Evolutionary conservation across 208 protist genomes (phyloP), one percentile per base, ranked within the genome.

Genomic region (Eutreptiella sp.): DNA sequence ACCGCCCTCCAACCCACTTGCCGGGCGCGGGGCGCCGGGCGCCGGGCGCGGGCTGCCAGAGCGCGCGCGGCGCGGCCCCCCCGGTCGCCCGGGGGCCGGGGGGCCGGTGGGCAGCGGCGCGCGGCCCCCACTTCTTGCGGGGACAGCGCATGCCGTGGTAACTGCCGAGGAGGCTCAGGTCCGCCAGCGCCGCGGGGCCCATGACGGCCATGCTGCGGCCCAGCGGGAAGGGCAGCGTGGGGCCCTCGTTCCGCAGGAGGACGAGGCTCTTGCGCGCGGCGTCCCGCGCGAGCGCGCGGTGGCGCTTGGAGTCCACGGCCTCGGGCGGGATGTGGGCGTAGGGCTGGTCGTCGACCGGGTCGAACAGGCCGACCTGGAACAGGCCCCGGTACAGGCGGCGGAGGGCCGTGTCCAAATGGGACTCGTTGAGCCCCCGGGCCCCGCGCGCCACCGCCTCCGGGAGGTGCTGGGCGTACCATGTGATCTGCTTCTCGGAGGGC

Each of bases 91-190:
- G n/a, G n/a, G n/a, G n/a, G n/a, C n/a, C n/a, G n/a, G n/a, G n/a
- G n/a, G n/a, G n/a, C n/a, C n/a, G n/a, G n/a, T n/a, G n/a, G n/a
- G n/a, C n/a, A n/a, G n/a, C n/a, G n/a, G n/a, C n/a, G n/a, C n/a
- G n/a, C n/a, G n/a, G n/a, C n/a, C n/a, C n/a, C n/a, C n/a, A n/a
- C n/a, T n/a, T n/a, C n/a, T n/a, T n/a, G n/a, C n/a, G n/a, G n/a
- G n/a, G n/a, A n/a, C n/a, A n/a, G n/a, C n/a, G n/a, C n/a, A n/a
- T n/a, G 27, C 61, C 24, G 50, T n/a, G n/a, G 50, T 57, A 57
- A 33, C 39, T 57, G n/a, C 72, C 72, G 28, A 73, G 21, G 14
- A 77, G 11, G 4, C 58, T 53, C 5, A 77, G 14, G 1, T 16
- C 19, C 36, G 3, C 3, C 9, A 35, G 7, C 11, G 27, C 21